Percentiles rank a stretch among this genome's conserved stretches.
Conservation (phyloP, 2,329 filamentous ascomycete species). For the Verticillium nubilum region DNA sequence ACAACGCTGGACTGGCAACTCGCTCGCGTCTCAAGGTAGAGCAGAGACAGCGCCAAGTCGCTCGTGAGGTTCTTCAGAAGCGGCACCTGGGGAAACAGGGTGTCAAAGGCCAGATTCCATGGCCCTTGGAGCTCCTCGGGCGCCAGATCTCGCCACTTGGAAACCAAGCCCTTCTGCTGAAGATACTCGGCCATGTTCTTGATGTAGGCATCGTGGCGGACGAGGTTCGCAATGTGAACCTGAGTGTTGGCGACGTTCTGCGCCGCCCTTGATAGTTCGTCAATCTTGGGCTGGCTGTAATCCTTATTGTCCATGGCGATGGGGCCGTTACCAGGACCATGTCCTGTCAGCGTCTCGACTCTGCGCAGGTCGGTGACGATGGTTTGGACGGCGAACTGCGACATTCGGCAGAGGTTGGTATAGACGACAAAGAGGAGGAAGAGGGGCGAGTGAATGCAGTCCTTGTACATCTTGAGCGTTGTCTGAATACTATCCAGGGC, state of each 20-base stretch:
- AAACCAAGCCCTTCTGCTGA: neutral
- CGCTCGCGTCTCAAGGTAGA: conserved; percentile 6
- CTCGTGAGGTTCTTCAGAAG: conserved; percentile 4
- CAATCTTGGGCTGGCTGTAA: neutral
- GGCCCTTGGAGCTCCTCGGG: neutral
- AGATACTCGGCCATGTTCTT: conserved; percentile 1
- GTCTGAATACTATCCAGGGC: neutral
- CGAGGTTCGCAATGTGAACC: conserved; percentile 7
- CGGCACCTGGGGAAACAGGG: conserved; percentile 6
- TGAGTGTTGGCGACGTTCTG: conserved; percentile 5
- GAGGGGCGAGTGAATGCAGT: conserved; percentile 1
- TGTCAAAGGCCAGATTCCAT: neutral
- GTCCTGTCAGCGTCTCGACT: conserved; percentile 1
- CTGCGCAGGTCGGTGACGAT: conserved; percentile 3
- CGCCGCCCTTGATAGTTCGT: conserved; percentile 5
- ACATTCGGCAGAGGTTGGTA: conserved; percentile 2
- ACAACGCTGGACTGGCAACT: conserved; percentile 6
- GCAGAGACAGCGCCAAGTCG: conserved; percentile 2
- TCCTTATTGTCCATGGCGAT: neutral
- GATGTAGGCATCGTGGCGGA: conserved; percentile 5
- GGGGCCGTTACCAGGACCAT: conserved; percentile 1
- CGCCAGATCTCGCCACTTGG: neutral
- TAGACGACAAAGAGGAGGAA: conserved; percentile 6
- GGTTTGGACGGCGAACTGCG: conserved; percentile 1
- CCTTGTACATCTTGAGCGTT: neutral